These are phyloP conservation scores for Fusarium haematococcum DNA, from an alignment of 2,329 filamentous ascomycete genomes.

Conservation along the genomic window DNA sequence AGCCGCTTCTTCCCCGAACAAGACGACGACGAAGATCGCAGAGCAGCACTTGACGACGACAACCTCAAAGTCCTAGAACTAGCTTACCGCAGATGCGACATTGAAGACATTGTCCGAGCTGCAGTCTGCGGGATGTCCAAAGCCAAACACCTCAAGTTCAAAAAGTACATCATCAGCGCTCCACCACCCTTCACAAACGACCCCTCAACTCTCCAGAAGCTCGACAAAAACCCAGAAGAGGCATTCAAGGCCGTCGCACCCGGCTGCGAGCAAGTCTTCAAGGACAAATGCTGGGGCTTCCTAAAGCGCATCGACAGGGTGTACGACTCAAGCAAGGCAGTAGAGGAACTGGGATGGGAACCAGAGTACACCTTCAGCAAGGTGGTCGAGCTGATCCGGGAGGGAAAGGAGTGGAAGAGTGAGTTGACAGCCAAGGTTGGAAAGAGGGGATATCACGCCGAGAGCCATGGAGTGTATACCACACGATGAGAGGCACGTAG, in stretches of 20 bases:
- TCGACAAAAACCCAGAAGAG: conserved; percentile 49
- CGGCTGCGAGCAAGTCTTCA: conserved; percentile 47
- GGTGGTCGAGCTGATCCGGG: conserved; percentile 48
- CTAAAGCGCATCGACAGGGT: conserved; percentile 56
- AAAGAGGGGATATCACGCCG: conserved; percentile 58
- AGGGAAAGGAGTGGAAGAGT: conserved; percentile 54
- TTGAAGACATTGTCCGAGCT: conserved; percentile 58
- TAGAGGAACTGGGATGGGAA: conserved; percentile 56
- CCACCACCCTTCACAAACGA: conserved; percentile 55
- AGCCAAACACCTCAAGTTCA: no score
- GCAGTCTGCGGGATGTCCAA: conserved; percentile 54
- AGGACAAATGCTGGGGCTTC: conserved; percentile 51
- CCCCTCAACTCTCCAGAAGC: conserved; percentile 44
- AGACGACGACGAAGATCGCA: conserved; percentile 58
- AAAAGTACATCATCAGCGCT: conserved; percentile 58
- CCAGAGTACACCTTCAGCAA: conserved; percentile 56
- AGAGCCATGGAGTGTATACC: conserved; percentile 58
- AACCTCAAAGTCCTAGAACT: conserved; percentile 63
- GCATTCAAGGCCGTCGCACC: conserved; percentile 47
- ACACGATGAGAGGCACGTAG: conserved; percentile 36
- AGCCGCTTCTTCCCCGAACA: conserved; percentile 62
- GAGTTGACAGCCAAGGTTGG: conserved; percentile 54
- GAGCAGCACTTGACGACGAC: conserved; percentile 51
- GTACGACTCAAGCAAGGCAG: conserved; percentile 57
- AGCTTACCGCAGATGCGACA: conserved; percentile 58